Base-by-base conservation (phyloP, 805 yeast species). In the Candida nemodendra region DNA sequence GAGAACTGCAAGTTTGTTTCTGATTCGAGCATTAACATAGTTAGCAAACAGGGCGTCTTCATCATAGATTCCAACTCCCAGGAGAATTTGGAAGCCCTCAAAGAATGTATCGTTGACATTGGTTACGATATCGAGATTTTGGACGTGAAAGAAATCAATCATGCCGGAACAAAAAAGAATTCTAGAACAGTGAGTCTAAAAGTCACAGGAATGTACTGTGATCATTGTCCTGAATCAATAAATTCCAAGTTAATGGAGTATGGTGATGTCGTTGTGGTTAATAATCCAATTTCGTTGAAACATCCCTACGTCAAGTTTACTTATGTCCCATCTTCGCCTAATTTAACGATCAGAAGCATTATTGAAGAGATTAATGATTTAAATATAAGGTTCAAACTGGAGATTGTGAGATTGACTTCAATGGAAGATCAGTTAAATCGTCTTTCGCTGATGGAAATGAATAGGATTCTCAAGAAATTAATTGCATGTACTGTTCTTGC, bases 201-300 rank as follows among this genome's bases (percentile, higher is more conserved):
- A 29, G 68, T 83, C 7, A 66, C 66, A 1, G 89, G 89, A 1
- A 81, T 84, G 86, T 79, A 61, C 54, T 84, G 91, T 60, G 74
- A 69, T 11, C 76, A 79, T 51, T 84, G 91, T 54, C 91, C 91
- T 1, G 72, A 68, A 23, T 54, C 69, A 1, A 69, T 84, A 21
- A 72, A 70, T 51, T 59, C 66, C 3, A 72, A 72, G 22, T 62
- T 84, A 28, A 51, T 62, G 2, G 64, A 66, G 5, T 78, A 69
- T 46, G 89, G 86, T 37, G 74, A 72, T 24, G 76, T 80, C 1
- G 65, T 81, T 7, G 68, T 77, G 9, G 66, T 79, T 11, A 72
- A 75, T 25, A 77, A 78, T 39, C 74, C 78, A 2, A 68, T 80
- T 34, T 67, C 84, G 0, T 59, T 79, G 40, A 59, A 66, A 7